Base-by-base conservation (phyloP, 768 basidiomycete species). In the Cubamyces lactineus region DNA sequence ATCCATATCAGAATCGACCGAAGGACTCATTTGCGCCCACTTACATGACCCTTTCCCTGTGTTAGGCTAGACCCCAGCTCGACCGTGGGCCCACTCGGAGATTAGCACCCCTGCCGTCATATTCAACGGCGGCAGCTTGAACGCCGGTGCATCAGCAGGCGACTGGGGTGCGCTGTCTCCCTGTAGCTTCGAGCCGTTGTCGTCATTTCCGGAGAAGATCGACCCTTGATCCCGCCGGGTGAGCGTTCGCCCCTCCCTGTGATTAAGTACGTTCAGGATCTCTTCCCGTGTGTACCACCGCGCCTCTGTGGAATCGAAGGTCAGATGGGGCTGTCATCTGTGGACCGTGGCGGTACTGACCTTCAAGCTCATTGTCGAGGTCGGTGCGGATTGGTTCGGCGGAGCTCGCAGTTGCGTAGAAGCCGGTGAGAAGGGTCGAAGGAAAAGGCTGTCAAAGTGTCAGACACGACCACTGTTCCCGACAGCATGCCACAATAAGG, bases 311-410 rank as follows among this genome's bases (percentile, higher is more conserved):
- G 50, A 15, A n/a, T n/a, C 4, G 15, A 19, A 46, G 28, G 34
- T 30, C 30, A 41, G 16, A 49, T 21, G 50, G 47, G 45, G 45
- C 41, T 24, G 21, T 34, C 46, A 47, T 26, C 28, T 52, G 24
- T 6, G 43, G 5, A 15, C 13, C 40, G 26, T n/a, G 40, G 53
- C 19, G 26, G 45, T 15, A 74, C 83, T 53, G 61, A 91, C 94
- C 93, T 70, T 88, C 87, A 21, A 99, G 84, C 77, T 99, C 96
- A 66, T 96, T 96, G 71, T 98, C 96, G 2, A 99, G 83, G 72
- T 98, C 95, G 8, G 80, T 77, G 16, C 94, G 85, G 59, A 98
- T 88, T 4, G 85, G 83, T 68, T 94, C 80, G 5, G 83, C 78
- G 1, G 87, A 78, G 77, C 88, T 91, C 9, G 84, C 95, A 46